Conservation (phyloP, 768 basidiomycete genomes). For the Boletus fagicola region DNA sequence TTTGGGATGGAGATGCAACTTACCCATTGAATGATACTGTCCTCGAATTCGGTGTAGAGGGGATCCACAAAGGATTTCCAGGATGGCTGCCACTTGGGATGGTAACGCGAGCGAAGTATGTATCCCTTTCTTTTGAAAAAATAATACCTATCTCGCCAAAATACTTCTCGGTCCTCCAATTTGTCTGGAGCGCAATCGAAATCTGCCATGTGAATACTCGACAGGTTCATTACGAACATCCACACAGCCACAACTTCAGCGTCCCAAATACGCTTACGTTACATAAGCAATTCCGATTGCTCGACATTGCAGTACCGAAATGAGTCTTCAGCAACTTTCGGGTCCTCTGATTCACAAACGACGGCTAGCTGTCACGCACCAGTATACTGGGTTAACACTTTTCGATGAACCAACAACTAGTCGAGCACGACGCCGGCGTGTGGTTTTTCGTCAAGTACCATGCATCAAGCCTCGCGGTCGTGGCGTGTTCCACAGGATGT, state of each 20-base stretch:
- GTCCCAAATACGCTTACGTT: too few relatives aligned
- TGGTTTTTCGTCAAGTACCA: background rate
- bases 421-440: background rate
- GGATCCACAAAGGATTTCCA: slow-evolving; percentile 14
- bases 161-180: background rate
- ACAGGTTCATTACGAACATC: background rate
- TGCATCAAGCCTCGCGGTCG: background rate
- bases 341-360: too few relatives aligned
- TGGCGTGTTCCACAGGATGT: background rate
- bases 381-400: too few relatives aligned
- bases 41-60: background rate
- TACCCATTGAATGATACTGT: slow-evolving; percentile 6
- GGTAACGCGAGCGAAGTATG: background rate
- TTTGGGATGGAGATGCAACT: background rate
- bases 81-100: background rate
- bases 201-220: background rate
- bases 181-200: background rate
- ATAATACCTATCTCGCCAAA: background rate
- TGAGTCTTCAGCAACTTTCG: too few relatives aligned
- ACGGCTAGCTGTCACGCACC: too few relatives aligned
- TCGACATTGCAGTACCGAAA: too few relatives aligned
- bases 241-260: background rate
- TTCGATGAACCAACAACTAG: too few relatives aligned
- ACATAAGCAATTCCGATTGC: too few relatives aligned
- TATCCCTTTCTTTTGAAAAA: background rate